These are phyloP conservation scores for Sporodiniella umbellata DNA, from an alignment of 371 early-diverging fungal genomes.

Conservation along the genomic window DNA sequence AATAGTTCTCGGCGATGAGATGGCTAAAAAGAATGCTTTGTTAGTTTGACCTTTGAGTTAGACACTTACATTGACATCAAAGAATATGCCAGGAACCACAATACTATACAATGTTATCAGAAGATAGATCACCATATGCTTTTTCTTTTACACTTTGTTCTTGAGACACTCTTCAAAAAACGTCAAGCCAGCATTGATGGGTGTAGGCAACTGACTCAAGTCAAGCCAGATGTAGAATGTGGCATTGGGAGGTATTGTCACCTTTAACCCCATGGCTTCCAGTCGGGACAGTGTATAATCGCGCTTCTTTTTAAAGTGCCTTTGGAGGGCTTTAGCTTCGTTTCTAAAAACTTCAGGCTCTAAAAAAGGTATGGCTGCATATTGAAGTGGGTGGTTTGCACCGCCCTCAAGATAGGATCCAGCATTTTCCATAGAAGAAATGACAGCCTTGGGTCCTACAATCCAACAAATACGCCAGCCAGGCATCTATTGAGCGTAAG, in stretches of 20 bases:
- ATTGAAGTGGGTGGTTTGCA: slow-evolving; percentile 51
- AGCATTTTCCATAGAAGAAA: slow-evolving; percentile 44
- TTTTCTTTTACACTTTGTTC: slow-evolving; percentile 41
- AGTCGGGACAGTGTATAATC: slow-evolving; percentile 40
- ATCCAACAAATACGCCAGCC: slow-evolving; percentile 59
- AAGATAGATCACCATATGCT: neutral
- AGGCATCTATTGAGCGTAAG: slow-evolving; percentile 25
- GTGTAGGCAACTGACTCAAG: slow-evolving; percentile 36
- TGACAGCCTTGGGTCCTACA: slow-evolving; percentile 45
- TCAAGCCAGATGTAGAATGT: slow-evolving; percentile 56
- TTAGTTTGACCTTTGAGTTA: neutral
- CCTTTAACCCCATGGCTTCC: slow-evolving; percentile 30
- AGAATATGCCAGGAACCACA: slow-evolving; percentile 52
- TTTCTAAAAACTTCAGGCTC: slow-evolving; percentile 31
- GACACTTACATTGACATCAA: slow-evolving; percentile 48
- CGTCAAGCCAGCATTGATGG: slow-evolving; percentile 42
- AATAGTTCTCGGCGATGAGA: slow-evolving; percentile 52
- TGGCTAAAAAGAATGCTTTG: slow-evolving; percentile 21
- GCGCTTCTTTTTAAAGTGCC: slow-evolving; percentile 41
- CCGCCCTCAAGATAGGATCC: slow-evolving; percentile 55
- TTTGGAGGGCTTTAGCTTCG: slow-evolving; percentile 44
- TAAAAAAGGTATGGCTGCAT: slow-evolving; percentile 45
- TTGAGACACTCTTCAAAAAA: slow-evolving; percentile 53
- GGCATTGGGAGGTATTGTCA: slow-evolving; percentile 42
- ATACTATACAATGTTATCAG: slow-evolving; percentile 13